Conservation (phyloP, 345 rosid genomes). For the Gossypium anomalum region DNA sequence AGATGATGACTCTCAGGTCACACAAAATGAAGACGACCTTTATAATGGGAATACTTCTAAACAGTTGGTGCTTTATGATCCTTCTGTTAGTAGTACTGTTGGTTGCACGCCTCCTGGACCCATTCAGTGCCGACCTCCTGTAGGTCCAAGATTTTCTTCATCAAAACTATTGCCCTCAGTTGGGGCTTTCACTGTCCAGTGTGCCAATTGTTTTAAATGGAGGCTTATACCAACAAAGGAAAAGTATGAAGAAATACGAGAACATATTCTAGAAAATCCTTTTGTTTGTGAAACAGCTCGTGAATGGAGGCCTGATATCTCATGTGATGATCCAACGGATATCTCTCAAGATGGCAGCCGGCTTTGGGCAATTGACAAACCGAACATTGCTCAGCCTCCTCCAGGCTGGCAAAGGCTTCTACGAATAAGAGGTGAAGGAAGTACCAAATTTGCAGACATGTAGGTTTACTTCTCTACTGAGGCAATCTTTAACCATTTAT, state of each 20-base stretch:
- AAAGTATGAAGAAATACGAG: constrained; percentile 91
- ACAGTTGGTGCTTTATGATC: constrained; percentile 63
- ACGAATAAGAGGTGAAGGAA: constrained; percentile 76
- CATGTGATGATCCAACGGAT: constrained; percentile 78
- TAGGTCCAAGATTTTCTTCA: constrained; percentile 22
- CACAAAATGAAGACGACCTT: constrained; percentile 23
- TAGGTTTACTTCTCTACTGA: constrained; percentile 36
- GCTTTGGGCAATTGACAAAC: constrained; percentile 95
- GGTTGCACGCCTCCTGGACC: constrained; percentile 29
- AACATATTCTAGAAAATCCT: constrained; percentile 64
- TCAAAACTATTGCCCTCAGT: constrained; percentile 56
- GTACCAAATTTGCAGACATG: constrained; percentile 91
- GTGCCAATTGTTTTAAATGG: constrained; percentile 89
- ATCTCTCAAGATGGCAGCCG: constrained; percentile 84
- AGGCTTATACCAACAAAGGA: constrained; percentile 81
- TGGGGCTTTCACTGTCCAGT: constrained; percentile 89
- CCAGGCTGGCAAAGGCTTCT: constrained; percentile 81
- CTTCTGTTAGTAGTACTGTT: constrained; percentile 32
- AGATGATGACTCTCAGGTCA: constrained; percentile 32
- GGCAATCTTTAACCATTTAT: background rate
- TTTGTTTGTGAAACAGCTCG: constrained; percentile 62
- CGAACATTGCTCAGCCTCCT: constrained; percentile 86
- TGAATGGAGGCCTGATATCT: constrained; percentile 72
- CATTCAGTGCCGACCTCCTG: constrained; percentile 20
- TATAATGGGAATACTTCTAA: constrained; percentile 36